Base-by-base conservation (phyloP, 805 yeast species). In the Kodamaea nitidulidarum region DNA sequence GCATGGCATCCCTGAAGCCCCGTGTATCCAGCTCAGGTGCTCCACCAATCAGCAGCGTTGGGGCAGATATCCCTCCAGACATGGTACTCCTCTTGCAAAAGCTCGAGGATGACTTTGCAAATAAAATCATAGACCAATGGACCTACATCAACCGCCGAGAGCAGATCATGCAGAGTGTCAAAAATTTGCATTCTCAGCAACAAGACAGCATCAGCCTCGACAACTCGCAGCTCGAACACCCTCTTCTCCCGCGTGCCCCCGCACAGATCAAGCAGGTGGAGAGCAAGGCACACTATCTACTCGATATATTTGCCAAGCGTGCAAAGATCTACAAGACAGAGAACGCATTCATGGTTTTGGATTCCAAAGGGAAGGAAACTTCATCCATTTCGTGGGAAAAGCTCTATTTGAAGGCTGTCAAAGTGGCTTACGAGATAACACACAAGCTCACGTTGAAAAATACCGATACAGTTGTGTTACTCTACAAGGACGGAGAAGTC, bases 321-420 rank as follows among this genome's bases (percentile, higher is more conserved):
- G 95, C 87, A 3, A 67, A 73, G 12, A 63, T 77, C 3, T 80
- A 80, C 45, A 78, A 77, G 38, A 27, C 58, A 1, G 88, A 85
- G 40, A 67, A 71, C 7, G 96, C 97, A 0, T 70, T 91, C 29
- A 61, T 81, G 32, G 75, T 80, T 2, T 65, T 93, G 10, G 96
- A 88, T 54, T 55, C 73, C 3, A 84, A 77, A 49, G 97, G 96
- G 4, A 90, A 87, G 55, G 97, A 90, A 52, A 67, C 75, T 1
- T 70, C 70, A 25, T 65, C 84, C 0, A 83, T 91, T 10, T 71
- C 91, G 1, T 93, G 98, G 98, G 96, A 87, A 42, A 88, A 87
- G 54, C 67, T 93, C 11, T 84, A 87, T 47, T 58, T 81, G 29
- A 77, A 82, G 50, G 84, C 97, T 0, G 95, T 88, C 54, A 88